Evolutionary conservation across 108 stramenopile genomes (phyloP), one percentile per base, ranked within the genome.

Genomic region (Cyclotella sp.): DNA sequence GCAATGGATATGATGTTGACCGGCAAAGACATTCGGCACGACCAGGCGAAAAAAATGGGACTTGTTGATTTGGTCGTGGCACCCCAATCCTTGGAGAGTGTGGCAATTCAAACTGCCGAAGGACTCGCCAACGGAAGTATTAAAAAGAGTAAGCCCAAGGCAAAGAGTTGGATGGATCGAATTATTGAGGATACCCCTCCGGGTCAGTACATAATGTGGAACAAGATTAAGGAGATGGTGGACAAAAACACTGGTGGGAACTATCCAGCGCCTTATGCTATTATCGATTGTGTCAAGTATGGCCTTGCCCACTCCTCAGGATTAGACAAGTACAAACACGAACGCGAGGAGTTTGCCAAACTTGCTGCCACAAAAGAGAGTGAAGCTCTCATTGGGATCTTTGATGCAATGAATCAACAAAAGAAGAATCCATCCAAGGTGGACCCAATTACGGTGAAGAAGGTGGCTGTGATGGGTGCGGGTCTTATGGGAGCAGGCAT

Each of bases 401-500:
- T 98, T 74, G 94, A 98, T 69, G 97, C 93, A n/a, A 95, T 93
- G 91, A 94, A 88, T 15, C 78, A 89, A 46, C 90, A 98, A 86
- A 99, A 99, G 88, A 98, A 99, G 79, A 92, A 97, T 79, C 67
- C 87, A 28, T 93, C 90, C 57, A 82, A 72, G 41, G 90, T 84
- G 0, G 55, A 86, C 40, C 86, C 91, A 22, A 65, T 85, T 46
- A 15, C 40, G 15, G 94, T 97, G 10, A 90, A 95, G 24, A 97
- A 83, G 42, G 92, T 99, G 9, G 98, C 97, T 0, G 98, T 99
- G 22, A 93, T 99, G 78, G 99, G 99, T 18, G 98, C 98, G 8
- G 99, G 99, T 34, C 91, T 99, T 54, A 99, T 99, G 99, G 99
- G 99, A 53, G 97, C 98, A 19, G 99, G 99, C 18, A 99, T 99